Conservation (phyloP, 2,329 filamentous ascomycete genomes). For the Phialophora expanda region DNA sequence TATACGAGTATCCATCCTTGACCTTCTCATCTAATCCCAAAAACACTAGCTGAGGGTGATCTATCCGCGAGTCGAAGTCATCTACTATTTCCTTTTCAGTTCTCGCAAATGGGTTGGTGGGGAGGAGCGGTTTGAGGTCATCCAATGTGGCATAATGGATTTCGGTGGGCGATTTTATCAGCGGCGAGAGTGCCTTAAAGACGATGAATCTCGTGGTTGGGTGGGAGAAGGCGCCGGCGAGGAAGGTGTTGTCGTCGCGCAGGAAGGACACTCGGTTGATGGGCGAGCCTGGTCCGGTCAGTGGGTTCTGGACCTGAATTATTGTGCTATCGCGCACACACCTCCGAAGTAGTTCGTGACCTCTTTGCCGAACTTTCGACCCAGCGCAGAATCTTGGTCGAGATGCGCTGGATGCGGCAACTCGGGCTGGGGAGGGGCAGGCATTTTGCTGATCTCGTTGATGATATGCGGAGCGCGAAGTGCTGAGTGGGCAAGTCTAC, state of each 20-base stretch:
- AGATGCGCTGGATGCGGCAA: conserved; percentile 64
- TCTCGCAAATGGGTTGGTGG: conserved; percentile 70
- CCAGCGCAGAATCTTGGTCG: conserved; percentile 62
- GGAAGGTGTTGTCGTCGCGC: conserved; percentile 54
- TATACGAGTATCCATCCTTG: conserved; percentile 52
- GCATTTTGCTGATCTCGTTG: conserved; percentile 21
- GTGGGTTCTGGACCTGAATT: not conserved
- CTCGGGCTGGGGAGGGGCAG: conserved; percentile 36
- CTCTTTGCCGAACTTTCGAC: conserved; percentile 56
- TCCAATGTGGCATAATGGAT: conserved; percentile 72
- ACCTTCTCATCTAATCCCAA: conserved; percentile 76
- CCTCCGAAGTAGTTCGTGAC: conserved; percentile 59
- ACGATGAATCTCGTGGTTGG: conserved; percentile 69
- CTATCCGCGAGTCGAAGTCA: conserved; percentile 72
- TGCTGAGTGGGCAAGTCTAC: conserved; percentile 32
- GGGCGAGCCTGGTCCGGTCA: conserved; percentile 50
- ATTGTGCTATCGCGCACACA: conserved; percentile 42
- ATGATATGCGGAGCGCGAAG: conserved; percentile 23
- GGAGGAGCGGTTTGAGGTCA: conserved; percentile 73
- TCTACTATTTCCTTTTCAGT: conserved; percentile 75
- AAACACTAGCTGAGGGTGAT: conserved; percentile 76
- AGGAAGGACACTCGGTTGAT: conserved; percentile 58
- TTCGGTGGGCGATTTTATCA: conserved; percentile 64
- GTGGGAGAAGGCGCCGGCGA: conserved; percentile 55
- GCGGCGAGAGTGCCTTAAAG: conserved; percentile 77